Evolutionary conservation across 805 yeast genomes (phyloP), one percentile per base, ranked within the genome.

Genomic region (Kodamaea sagamina): DNA sequence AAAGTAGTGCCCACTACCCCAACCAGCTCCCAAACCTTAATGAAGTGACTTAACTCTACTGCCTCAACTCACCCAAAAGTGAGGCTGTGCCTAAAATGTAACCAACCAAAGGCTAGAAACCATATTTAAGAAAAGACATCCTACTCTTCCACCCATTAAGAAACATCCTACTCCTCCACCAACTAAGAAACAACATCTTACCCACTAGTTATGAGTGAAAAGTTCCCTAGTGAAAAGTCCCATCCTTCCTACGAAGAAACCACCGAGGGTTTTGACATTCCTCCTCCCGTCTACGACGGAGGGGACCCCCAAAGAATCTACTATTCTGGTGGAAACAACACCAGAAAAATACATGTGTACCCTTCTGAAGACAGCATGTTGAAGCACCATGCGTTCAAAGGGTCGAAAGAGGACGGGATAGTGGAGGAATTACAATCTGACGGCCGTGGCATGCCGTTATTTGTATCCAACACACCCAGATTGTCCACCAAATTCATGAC

Each of bases 361-460:
- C 38, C 38, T n/a, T 35, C 38, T 4, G 28, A 22, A 11, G 38
- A 35, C 18, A 35, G 38, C 19, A n/a, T 35, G 28, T 10, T 9
- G 18, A 35, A 35, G 28, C 26, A 21, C 28, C 13, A 21, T 11
- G 25, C 38, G 11, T 35, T 35, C 17, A 21, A 22, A 15, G 38
- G 26, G 18, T 29, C 32, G 17, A 22, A 13, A 3, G 12, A 4
- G 4, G 27, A 16, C 4, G 16, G 25, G n/a, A 15, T 29, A 4
- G 38, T 36, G n/a, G 16, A 25, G 11, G 42, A 39, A 24, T 24
- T 31, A 10, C 42, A 39, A 17, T 3, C 31, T 12, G 28, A 31
- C 8, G 42, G 42, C 19, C 18, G 13, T 17, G 42, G 36, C 10
- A 26, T 39, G 36, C 42, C 42, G 24, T 24, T 39, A 4, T 17